Evolutionary conservation across 257 asterid species (phyloP).

Genomic region (Nicotiana sylvestris): DNA sequence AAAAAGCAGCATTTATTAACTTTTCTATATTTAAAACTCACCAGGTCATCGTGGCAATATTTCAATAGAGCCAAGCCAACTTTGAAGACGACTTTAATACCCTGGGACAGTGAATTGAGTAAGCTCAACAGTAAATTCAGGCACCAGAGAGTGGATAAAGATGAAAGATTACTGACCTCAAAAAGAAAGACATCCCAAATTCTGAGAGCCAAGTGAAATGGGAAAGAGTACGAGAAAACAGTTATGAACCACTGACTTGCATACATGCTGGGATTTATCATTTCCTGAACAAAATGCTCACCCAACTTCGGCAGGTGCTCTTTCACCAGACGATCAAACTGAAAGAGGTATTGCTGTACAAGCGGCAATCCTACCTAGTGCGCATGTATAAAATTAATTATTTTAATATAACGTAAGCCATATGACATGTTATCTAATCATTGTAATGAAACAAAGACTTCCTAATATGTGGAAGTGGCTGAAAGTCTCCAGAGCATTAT

Average conservation of each 20-base stretch:
- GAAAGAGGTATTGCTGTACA: constrained; percentile 92
- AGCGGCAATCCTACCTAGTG: constrained; percentile 96
- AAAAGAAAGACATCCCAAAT: constrained; percentile 96
- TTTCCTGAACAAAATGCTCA: constrained; percentile 78
- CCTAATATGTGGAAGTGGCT: neutral
- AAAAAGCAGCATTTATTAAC: neutral
- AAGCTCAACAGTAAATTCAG: constrained; percentile 15
- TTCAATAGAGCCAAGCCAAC: constrained; percentile 89
- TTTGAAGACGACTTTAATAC: constrained; percentile 82
- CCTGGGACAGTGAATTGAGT: constrained; percentile 41
- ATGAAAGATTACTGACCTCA: constrained; percentile 56
- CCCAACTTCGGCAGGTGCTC: constrained; percentile 78
- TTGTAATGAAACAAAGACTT: neutral
- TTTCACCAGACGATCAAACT: constrained; percentile 67
- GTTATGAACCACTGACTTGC: constrained; percentile 99
- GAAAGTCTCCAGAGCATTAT: neutral
- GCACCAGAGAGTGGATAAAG: constrained; percentile 6
- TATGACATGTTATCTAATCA: neutral
- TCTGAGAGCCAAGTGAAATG: constrained; percentile 94
- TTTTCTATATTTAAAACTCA: constrained; percentile 22
- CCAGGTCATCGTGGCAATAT: constrained; percentile 94
- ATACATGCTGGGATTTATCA: constrained; percentile 98
- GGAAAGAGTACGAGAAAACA: constrained; percentile 90
- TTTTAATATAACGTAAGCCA: neutral
- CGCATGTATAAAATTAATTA: constrained; percentile 21